Conservation (phyloP, 306 rosid genomes). For the Begonia masoniana region DNA sequence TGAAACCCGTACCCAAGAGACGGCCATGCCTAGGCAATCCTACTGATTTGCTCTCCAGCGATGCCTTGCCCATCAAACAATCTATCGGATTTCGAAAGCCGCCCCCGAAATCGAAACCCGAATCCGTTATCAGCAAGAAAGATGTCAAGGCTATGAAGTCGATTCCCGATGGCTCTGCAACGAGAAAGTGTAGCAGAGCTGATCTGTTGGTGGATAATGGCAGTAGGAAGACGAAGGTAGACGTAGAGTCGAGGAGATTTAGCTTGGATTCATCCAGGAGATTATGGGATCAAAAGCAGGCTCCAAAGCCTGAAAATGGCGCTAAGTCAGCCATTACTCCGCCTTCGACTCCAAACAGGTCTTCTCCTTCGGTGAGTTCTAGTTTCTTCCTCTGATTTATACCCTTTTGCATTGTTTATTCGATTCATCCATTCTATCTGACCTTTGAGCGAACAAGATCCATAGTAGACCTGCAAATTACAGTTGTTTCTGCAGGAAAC, state of each 20-base stretch:
- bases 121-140: background rate
- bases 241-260: constrained; percentile 33
- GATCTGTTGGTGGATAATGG: constrained; percentile 2
- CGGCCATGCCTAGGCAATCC: constrained; percentile 53
- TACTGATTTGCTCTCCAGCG: constrained; percentile 34
- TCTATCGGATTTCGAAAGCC: constrained; percentile 9
- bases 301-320: background rate
- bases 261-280: constrained; percentile 61
- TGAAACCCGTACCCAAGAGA: constrained; percentile 45
- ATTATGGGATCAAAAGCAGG: constrained; percentile 34
- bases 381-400: too few species aligned
- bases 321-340: constrained; percentile 7
- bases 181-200: constrained; percentile 1
- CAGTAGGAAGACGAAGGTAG: background rate
- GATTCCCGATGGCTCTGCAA: background rate
- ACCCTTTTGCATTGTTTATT: too few species aligned
- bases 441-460: too few species aligned
- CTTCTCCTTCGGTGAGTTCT: background rate
- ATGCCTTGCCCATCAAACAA: constrained; percentile 12
- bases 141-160: constrained; percentile 1
- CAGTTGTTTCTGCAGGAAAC: too few species aligned
- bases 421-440: too few species aligned
- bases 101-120: background rate
- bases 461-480: too few species aligned
- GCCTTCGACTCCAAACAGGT: constrained; percentile 17